phyloP scores from a whole-genome alignment of 129 eudicot species.

The Daucus carota region DNA sequence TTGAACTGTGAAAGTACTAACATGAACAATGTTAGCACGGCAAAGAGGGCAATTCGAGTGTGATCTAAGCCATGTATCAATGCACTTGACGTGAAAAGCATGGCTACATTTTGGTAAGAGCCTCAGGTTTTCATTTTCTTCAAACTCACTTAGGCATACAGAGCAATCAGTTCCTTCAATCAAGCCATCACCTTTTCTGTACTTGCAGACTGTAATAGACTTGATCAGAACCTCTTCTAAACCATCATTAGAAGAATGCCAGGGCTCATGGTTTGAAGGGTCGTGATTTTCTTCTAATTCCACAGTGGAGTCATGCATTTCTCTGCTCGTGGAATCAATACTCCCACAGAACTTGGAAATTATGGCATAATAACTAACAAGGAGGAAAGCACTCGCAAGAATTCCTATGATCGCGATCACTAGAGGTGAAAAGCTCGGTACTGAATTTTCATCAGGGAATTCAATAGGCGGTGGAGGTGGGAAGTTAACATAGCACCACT shows the following conservation, averaged over 20 bases:
- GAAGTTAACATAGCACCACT: constrained; percentile 50
- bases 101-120: constrained; percentile 74
- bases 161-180: constrained; percentile 41
- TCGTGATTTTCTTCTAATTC: constrained; percentile 29
- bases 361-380: constrained; percentile 69
- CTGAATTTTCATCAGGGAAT: constrained; percentile 37
- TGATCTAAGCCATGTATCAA: constrained; percentile 65
- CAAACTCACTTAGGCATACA: constrained; percentile 66
- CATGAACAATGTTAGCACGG: constrained; percentile 40
- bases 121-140: constrained; percentile 53
- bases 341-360: constrained; percentile 47
- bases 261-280: constrained; percentile 40
- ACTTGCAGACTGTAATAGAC: constrained; percentile 44
- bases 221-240: constrained; percentile 50
- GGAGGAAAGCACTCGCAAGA: constrained; percentile 56
- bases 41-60: constrained; percentile 74
- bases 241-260: constrained; percentile 40
- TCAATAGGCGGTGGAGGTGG: constrained; percentile 58
- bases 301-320: constrained; percentile 19
- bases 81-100: constrained; percentile 65
- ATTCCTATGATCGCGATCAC: constrained; percentile 66
- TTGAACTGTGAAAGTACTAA: constrained; percentile 12
- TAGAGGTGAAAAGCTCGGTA: constrained; percentile 54
- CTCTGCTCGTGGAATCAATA: constrained; percentile 21
- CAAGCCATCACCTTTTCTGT: constrained; percentile 46